phyloP scores from a whole-genome alignment of 768 basidiomycete genomes.

The Podaxis sp. region DNA sequence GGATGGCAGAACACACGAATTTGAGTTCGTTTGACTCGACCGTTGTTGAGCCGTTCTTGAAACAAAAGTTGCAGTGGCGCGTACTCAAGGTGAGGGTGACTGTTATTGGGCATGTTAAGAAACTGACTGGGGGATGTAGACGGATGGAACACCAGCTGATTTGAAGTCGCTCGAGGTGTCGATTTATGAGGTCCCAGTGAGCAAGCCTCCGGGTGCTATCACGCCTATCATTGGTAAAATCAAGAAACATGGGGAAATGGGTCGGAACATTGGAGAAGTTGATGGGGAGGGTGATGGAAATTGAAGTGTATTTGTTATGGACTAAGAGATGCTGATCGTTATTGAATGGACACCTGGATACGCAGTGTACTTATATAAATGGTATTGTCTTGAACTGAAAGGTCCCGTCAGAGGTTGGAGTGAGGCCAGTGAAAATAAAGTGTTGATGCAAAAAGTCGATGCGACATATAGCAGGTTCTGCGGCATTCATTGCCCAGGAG shows the following conservation, averaged over 20 bases:
- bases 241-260: background rate
- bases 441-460: slow-evolving; percentile 1
- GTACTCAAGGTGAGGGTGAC: slow-evolving; percentile 25
- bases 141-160: background rate
- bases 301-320: too few relatives aligned
- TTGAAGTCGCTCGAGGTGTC: background rate
- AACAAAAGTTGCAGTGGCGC: slow-evolving; percentile 35
- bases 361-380: background rate
- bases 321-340: too few relatives aligned
- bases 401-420: background rate
- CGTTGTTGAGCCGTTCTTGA: slow-evolving; percentile 37
- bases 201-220: background rate
- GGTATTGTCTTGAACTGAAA: slow-evolving; percentile 2
- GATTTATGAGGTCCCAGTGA: slow-evolving; percentile 9
- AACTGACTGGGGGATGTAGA: background rate
- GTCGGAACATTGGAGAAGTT: too few relatives aligned
- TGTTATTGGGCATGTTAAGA: background rate
- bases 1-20: slow-evolving; percentile 25
- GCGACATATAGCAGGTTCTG: background rate
- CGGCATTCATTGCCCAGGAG: background rate
- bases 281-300: background rate
- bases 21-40: slow-evolving; percentile 28
- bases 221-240: background rate
- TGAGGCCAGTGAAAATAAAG: background rate
- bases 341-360: too few relatives aligned